Evolutionary conservation across 768 basidiomycete genomes (phyloP).

Genomic region (Saitozyma sp.): DNA sequence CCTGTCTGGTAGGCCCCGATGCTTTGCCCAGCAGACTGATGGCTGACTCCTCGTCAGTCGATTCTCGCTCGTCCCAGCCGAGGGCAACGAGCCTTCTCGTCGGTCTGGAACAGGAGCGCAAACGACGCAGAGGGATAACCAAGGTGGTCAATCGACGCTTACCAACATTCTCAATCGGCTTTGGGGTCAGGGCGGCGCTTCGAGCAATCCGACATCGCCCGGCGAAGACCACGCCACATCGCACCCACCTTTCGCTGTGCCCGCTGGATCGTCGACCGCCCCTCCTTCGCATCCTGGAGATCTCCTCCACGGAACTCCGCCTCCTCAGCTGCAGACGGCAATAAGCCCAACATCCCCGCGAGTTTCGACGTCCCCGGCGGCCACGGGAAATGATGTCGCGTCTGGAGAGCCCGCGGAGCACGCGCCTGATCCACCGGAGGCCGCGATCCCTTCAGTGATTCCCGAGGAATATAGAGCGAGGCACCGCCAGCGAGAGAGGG

Average conservation of each 20-base stretch:
- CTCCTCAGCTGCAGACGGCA: no score
- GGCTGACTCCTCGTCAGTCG: conserved; percentile 25
- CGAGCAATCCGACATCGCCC: conserved; percentile 14
- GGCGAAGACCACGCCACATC: not conserved
- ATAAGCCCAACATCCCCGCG: no score
- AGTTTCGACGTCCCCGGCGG: no score
- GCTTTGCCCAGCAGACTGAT: not conserved
- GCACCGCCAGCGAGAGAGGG: conserved; percentile 31
- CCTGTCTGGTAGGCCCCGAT: conserved; percentile 69
- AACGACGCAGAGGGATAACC: not conserved
- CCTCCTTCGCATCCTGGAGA: no score
- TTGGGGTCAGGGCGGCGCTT: conserved; percentile 33
- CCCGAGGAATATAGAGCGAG: conserved; percentile 38
- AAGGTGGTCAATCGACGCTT: conserved; percentile 17
- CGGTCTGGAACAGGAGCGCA: not conserved
- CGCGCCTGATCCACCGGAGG: conserved; percentile 6
- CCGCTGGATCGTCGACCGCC: no score
- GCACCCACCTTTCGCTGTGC: no score
- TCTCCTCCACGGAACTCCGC: no score
- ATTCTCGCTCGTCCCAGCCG: conserved; percentile 50
- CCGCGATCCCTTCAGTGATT: conserved; percentile 25
- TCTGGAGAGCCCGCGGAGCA: not conserved
- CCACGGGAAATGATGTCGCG: no score
- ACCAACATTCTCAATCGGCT: conserved; percentile 34
- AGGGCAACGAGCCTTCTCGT: conserved; percentile 17